Percentiles rank a stretch among this genome's conserved stretches.
phyloP scores from a whole-genome alignment of 495 filamentous ascomycete genomes.

The Neurospora hispaniola region DNA sequence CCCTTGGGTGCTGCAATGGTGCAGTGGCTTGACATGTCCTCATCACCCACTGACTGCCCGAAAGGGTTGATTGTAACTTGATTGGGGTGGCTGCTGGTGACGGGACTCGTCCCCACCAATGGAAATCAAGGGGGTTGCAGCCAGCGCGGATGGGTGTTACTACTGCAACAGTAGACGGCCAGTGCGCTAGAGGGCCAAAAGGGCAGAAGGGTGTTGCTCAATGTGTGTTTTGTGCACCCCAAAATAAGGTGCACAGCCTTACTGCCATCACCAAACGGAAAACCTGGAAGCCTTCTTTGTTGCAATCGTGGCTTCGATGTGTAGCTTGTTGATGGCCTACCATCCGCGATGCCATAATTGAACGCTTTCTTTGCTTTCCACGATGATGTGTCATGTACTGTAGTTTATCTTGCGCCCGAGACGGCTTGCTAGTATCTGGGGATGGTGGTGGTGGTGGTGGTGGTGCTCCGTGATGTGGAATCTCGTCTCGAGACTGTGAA shows the following conservation, averaged over 20 bases:
- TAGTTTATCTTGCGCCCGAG: not conserved
- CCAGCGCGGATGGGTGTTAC: not conserved
- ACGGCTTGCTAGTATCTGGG: not conserved
- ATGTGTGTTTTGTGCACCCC: slow-evolving; percentile 1
- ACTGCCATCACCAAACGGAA: slow-evolving; percentile 6
- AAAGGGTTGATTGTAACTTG: not conserved
- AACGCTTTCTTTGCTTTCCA: not conserved
- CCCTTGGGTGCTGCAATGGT: slow-evolving; percentile 1
- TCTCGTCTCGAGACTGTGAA: not conserved
- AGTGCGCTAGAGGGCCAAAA: not conserved
- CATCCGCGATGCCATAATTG: not conserved
- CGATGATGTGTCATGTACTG: not conserved
- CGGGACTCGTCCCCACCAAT: not conserved
- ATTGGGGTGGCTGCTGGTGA: not conserved
- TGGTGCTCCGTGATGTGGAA: not conserved
- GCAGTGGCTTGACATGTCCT: slow-evolving; percentile 12
- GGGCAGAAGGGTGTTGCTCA: slow-evolving; percentile 2
- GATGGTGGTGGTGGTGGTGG: not conserved
- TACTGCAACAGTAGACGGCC: not conserved
- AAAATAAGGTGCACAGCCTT: slow-evolving; percentile 28
- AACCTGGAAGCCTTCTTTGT: not conserved
- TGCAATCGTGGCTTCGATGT: slow-evolving; percentile 20
- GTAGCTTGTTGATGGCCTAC: not conserved
- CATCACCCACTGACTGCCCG: not conserved
- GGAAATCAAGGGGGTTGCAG: not conserved